Evolutionary conservation across 2,329 filamentous ascomycete genomes (phyloP), one percentile per base, ranked within the genome.

Genomic region (Gyromitra esculenta): DNA sequence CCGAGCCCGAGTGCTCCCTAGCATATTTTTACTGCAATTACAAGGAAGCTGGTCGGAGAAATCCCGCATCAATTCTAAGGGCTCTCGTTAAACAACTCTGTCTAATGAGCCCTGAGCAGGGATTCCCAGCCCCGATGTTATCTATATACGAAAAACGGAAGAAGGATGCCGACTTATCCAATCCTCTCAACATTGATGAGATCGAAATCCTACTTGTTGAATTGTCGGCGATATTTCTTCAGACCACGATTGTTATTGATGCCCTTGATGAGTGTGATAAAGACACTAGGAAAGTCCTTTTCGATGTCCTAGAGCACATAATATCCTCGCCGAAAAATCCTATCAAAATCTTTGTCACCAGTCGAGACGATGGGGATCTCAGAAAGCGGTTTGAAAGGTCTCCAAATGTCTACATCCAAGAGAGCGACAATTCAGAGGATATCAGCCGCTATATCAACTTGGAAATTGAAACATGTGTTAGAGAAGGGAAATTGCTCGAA

Each of bases 11-110:
- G 81, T 0, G 78, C 43, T 4, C 77, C 0, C 77, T 84, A 59
- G 83, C 82, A 13, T 83, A 81, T 73, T 84, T 84, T 75, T 84
- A 83, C 79, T 83, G 82, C 79, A 82, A 82, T 52, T 79, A 81
- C 50, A 64, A 54, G 5, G 74, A 79, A 52, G 69, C 8, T 67
- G 65, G 62, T 4, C 48, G 72, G 13, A 76, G 79, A 50, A 70
- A 83, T 13, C 80, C 83, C 5, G 68, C 81, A 1, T 79, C 78
- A 1, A 79, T 84, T n/a, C 77, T 84, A 1, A 81, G 79, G 56
- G 82, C 76, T 1, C 56, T 79, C 1, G 18, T 80, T 9, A 79
- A 80, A 54, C 80, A 81, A 66, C 75, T 81, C 18, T 78, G 77
- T 1, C 6, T 63, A 1, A 5, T 11, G 35, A 25, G 43, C 21